phyloP scores from a whole-genome alignment of 108 stramenopile genomes.

The Skeletonema tropicum region DNA sequence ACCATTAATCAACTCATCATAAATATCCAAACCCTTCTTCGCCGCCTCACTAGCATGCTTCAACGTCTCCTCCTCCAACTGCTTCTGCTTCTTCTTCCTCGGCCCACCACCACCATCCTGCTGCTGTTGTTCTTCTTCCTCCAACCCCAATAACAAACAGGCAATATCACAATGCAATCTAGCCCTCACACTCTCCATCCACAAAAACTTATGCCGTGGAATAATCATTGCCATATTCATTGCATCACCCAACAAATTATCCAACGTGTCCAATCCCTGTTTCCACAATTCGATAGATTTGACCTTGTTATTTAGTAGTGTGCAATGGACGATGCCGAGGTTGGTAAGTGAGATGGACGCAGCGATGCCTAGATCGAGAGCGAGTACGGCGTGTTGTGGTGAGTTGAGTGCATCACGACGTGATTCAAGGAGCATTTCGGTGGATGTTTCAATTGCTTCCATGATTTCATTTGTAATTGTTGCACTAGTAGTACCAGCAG shows the following conservation, averaged over 20 bases:
- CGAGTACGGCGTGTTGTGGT: slow-evolving; percentile 18
- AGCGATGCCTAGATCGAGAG: slow-evolving; percentile 43
- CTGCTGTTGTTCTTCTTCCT: not conserved
- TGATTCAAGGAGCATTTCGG: slow-evolving; percentile 47
- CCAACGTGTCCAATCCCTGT: slow-evolving; percentile 28
- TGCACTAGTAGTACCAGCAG: not conserved
- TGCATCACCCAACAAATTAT: slow-evolving; percentile 27
- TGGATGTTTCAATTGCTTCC: slow-evolving; percentile 39
- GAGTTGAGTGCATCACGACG: slow-evolving; percentile 40
- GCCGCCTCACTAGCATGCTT: slow-evolving; percentile 75
- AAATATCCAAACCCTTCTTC: slow-evolving; percentile 58
- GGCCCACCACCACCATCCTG: too few relatives aligned
- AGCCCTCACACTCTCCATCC: slow-evolving; percentile 48
- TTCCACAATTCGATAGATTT: slow-evolving; percentile 28
- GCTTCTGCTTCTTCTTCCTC: not conserved
- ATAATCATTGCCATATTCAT: slow-evolving; percentile 30
- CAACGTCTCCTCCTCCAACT: slow-evolving; percentile 45
- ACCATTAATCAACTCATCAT: slow-evolving; percentile 55
- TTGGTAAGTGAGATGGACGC: slow-evolving; percentile 44
- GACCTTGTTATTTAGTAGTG: not conserved
- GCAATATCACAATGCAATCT: slow-evolving; percentile 51
- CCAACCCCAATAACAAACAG: slow-evolving; percentile 25
- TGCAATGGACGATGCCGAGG: slow-evolving; percentile 26
- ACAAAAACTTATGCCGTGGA: slow-evolving; percentile 27
- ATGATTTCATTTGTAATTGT: slow-evolving; percentile 21